Percentiles rank a stretch among this genome's conserved stretches.
phyloP scores from a whole-genome alignment of 192 early-diverging fungal species.

The Obelidium mucronatum region DNA sequence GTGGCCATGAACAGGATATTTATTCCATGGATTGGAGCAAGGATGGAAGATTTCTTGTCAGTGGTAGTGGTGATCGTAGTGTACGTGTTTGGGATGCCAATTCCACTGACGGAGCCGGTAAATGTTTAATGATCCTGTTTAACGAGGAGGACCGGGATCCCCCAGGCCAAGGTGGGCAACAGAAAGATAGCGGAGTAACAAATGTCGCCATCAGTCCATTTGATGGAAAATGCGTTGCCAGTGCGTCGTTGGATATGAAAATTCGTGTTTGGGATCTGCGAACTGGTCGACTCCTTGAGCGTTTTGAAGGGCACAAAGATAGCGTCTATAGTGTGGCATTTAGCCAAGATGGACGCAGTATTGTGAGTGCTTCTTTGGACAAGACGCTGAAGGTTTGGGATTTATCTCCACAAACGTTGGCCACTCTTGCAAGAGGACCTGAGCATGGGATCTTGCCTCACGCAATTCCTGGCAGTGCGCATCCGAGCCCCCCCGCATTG shows the following conservation, averaged over 20 bases:
- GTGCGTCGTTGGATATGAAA: slow-evolving; percentile 90
- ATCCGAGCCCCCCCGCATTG: slow-evolving; percentile 20
- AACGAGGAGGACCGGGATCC: slow-evolving; percentile 68
- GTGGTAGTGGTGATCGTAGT: slow-evolving; percentile 68
- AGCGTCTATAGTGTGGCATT: slow-evolving; percentile 97
- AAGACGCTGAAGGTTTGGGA: slow-evolving; percentile 94
- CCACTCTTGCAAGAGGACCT: slow-evolving; percentile 31
- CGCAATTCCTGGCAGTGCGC: slow-evolving; percentile 22
- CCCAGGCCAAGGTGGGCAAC: slow-evolving; percentile 8
- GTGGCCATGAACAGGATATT: slow-evolving; percentile 96
- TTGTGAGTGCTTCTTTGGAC: slow-evolving; percentile 93
- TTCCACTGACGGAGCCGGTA: slow-evolving; percentile 71
- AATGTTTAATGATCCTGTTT: slow-evolving; percentile 72
- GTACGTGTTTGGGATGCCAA: slow-evolving; percentile 85
- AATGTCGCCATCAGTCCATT: slow-evolving; percentile 89
- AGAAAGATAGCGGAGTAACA: slow-evolving; percentile 93
- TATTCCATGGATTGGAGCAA: slow-evolving; percentile 94
- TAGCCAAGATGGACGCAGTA: slow-evolving; percentile 87
- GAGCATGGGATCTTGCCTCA: slow-evolving; percentile 29
- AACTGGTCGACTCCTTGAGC: slow-evolving; percentile 81
- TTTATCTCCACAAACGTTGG: slow-evolving; percentile 54
- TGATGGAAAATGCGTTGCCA: slow-evolving; percentile 84
- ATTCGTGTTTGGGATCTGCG: slow-evolving; percentile 91
- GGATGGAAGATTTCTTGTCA: slow-evolving; percentile 89
- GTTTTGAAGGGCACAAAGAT: slow-evolving; percentile 94